A percentile compares a stretch with the other conserved stretches of the same genome.
Conservation (phyloP, 768 basidiomycete species). For the Serpula lacrymans region DNA sequence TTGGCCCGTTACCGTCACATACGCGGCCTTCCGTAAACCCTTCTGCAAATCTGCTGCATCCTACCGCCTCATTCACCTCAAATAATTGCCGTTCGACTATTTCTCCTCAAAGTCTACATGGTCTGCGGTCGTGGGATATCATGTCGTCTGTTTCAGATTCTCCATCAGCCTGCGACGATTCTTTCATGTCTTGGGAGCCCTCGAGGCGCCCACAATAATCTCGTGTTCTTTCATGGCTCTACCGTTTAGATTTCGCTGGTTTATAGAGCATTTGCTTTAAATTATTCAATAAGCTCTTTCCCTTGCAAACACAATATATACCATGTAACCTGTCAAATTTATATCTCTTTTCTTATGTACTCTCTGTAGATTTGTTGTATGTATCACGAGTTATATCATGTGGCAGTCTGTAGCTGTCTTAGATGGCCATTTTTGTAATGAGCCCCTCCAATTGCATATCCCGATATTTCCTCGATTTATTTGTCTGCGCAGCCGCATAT, state of each 20-base stretch:
- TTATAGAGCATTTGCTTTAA: neutral
- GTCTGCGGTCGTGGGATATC: constrained; percentile 16
- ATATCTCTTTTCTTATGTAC: too few species aligned
- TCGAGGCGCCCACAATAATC: constrained; percentile 27
- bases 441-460: too few species aligned
- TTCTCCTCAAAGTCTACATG: constrained; percentile 13
- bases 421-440: too few species aligned
- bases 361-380: too few species aligned
- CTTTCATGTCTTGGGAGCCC: constrained; percentile 63
- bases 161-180: constrained; percentile 45
- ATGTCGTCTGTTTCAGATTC: constrained; percentile 19
- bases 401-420: too few species aligned
- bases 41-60: neutral
- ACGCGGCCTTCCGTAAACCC: constrained; percentile 11
- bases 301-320: too few species aligned
- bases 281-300: constrained; percentile 1
- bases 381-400: too few species aligned
- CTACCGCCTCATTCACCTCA: constrained; percentile 10
- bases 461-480: too few species aligned
- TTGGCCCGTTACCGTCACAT: constrained; percentile 9
- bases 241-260: neutral
- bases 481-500: too few species aligned
- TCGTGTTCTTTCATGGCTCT: constrained; percentile 1
- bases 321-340: too few species aligned
- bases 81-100: constrained; percentile 12